phyloP scores from a whole-genome alignment of 257 asterid genomes.

The Cinchona pubescens region DNA sequence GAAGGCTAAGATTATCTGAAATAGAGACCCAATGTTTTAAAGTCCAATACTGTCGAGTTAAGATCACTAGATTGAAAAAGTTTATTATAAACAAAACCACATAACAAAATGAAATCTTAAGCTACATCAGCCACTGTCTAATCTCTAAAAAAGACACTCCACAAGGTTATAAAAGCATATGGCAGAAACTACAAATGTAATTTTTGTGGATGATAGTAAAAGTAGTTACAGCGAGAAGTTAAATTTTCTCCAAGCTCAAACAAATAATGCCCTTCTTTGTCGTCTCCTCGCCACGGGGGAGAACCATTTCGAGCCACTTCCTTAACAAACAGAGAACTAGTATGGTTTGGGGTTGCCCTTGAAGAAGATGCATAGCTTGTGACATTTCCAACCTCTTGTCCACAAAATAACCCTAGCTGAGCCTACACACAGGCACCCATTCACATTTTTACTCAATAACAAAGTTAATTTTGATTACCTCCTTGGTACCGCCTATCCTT shows the following conservation, averaged over 20 bases:
- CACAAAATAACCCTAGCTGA: conserved; percentile 88
- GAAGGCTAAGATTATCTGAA: neutral
- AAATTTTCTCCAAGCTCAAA: conserved; percentile 97
- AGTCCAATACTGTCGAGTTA: neutral
- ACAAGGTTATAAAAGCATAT: neutral
- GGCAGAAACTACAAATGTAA: conserved; percentile 20
- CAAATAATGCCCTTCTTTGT: conserved; percentile 95
- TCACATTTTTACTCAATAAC: conserved; percentile 50
- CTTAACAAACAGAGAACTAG: conserved; percentile 57
- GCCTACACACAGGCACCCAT: conserved; percentile 95
- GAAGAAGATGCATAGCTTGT: conserved; percentile 75
- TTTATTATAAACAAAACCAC: neutral
- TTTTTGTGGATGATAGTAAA: conserved; percentile 35
- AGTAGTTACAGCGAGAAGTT: conserved; percentile 92
- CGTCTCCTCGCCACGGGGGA: conserved; percentile 89
- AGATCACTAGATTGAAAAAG: neutral
- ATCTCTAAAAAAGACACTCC: neutral
- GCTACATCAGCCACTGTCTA: too few relatives aligned
- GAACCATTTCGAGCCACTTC: conserved; percentile 72
- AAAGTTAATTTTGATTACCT: conserved; percentile 38
- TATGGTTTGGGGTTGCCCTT: conserved; percentile 51
- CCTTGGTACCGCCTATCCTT: conserved; percentile 26
- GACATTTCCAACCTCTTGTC: conserved; percentile 79
- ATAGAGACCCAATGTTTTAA: neutral
- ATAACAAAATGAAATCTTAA: too few relatives aligned